Conservation (phyloP, 352 stramenopile genomes). For the Phytophthora macrochlamydospora region DNA sequence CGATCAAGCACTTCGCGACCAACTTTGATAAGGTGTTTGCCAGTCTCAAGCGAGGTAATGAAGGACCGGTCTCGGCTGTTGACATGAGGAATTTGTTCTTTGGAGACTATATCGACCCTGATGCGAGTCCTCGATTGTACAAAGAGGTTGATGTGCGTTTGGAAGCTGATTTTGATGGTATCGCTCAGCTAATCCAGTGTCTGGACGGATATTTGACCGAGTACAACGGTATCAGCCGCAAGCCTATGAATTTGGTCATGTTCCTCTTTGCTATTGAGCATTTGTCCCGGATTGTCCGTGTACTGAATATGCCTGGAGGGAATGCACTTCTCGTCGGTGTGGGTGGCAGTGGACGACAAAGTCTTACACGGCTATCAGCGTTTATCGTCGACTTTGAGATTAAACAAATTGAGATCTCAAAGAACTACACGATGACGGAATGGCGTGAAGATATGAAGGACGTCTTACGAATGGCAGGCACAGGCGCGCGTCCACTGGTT, state of each 20-base stretch:
- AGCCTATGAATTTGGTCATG: conserved; percentile 96
- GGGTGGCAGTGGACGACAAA: conserved; percentile 92
- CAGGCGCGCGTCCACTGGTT: conserved; percentile 84
- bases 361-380: conserved; percentile 90
- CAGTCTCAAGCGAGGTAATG: conserved; percentile 69
- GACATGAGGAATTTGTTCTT: conserved; percentile 94
- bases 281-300: conserved; percentile 89
- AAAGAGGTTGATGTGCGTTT: conserved; percentile 80
- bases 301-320: conserved; percentile 95
- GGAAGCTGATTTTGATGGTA: conserved; percentile 74
- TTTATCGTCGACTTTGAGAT: conserved; percentile 94
- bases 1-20: conserved; percentile 84
- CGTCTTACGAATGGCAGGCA: conserved; percentile 90
- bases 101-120: conserved; percentile 89
- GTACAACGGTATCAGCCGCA: conserved; percentile 93
- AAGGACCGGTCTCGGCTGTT: conserved; percentile 70
- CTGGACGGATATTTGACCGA: conserved; percentile 91
- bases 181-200: conserved; percentile 81
- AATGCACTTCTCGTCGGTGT: conserved; percentile 95
- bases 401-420: conserved; percentile 95
- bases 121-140: conserved; percentile 79
- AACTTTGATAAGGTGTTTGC: conserved; percentile 91
- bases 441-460: conserved; percentile 96
- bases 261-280: conserved; percentile 97
- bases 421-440: conserved; percentile 94